Percentiles rank a stretch among this genome's conserved stretches.
Conservation (phyloP, 176 grass and related monocot species). For the Pontederia crassipes region DNA sequence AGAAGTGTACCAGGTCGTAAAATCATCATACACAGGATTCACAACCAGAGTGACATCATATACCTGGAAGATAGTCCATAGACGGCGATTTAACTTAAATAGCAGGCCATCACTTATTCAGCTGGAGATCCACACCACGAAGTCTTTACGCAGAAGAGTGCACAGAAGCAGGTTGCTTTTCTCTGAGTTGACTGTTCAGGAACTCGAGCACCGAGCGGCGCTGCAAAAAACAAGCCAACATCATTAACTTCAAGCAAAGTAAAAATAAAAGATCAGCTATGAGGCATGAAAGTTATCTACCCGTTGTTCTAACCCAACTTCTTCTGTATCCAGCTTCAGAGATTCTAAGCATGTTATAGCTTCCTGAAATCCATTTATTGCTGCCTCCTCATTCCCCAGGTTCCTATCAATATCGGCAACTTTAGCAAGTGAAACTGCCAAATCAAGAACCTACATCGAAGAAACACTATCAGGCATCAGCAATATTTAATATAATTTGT, state of each 20-base stretch:
- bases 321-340: conserved; percentile 60
- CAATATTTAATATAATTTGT: neutral
- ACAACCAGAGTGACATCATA: too few species aligned
- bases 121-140: too few species aligned
- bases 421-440: conserved; percentile 93
- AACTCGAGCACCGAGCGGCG: conserved; percentile 61
- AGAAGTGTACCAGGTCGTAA: too few species aligned
- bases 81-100: too few species aligned
- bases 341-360: conserved; percentile 79
- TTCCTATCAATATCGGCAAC: conserved; percentile 87
- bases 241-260: conserved; percentile 1
- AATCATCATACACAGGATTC: too few species aligned
- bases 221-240: conserved; percentile 24
- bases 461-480: neutral
- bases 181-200: conserved; percentile 46
- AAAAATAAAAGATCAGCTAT: neutral
- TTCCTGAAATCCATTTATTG: conserved; percentile 68
- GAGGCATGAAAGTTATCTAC: conserved; percentile 19
- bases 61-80: too few species aligned
- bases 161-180: conserved; percentile 18
- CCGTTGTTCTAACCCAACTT: conserved; percentile 49
- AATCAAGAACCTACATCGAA: conserved; percentile 62
- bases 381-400: conserved; percentile 49
- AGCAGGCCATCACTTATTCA: too few species aligned
- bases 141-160: neutral